Evolutionary conservation across 345 rosid species (phyloP).

Genomic region (Murraya koenigii): DNA sequence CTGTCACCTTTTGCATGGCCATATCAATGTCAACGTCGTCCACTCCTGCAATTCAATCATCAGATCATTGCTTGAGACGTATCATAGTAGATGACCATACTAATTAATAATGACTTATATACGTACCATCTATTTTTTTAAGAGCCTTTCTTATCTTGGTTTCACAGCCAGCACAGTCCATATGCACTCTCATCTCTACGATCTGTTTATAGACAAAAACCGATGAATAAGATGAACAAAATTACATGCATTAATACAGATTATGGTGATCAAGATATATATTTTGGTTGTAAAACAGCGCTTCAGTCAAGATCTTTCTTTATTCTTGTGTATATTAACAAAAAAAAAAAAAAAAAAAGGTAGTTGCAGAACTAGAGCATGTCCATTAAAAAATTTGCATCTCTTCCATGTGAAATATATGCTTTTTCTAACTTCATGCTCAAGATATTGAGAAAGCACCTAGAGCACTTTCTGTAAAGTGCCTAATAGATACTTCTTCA

Average conservation of each 20-base stretch:
- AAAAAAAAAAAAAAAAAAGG: not conserved
- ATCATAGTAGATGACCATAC: no score
- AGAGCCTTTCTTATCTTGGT: constrained; percentile 57
- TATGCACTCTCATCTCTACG: constrained; percentile 60
- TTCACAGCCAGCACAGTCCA: constrained; percentile 78
- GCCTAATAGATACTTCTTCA: not conserved
- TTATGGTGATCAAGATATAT: not conserved
- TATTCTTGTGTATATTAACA: not conserved
- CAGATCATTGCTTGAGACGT: not conserved
- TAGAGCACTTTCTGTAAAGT: not conserved
- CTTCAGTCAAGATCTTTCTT: not conserved
- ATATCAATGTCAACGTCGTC: constrained; percentile 59
- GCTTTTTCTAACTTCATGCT: no score
- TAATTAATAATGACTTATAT: no score
- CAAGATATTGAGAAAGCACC: not conserved
- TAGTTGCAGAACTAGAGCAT: not conserved
- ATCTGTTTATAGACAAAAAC: constrained; percentile 35
- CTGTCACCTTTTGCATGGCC: constrained; percentile 70
- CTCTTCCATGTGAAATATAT: not conserved
- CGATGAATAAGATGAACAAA: not conserved
- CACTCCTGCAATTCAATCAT: constrained; percentile 46
- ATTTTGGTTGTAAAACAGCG: no score
- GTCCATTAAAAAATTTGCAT: not conserved
- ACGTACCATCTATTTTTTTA: constrained; percentile 53
- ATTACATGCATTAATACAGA: not conserved